Conservation (phyloP, 1,139 yeast genomes). For the Hyphopichia burtonii region DNA sequence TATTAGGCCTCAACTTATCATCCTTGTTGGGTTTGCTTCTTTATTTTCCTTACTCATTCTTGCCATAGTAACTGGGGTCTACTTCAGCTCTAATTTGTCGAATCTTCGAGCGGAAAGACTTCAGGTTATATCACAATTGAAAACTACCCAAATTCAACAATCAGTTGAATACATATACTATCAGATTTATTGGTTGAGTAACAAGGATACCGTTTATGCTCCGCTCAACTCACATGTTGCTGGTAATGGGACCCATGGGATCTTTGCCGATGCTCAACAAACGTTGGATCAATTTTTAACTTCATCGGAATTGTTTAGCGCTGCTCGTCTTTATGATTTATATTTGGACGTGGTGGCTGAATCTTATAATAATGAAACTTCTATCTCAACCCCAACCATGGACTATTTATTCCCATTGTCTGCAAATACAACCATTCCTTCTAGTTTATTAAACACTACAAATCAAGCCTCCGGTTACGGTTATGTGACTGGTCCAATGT, state of each 20-base stretch:
- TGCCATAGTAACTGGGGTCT: constrained; percentile 78
- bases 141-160: constrained; percentile 77
- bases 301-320: constrained; percentile 62
- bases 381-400: constrained; percentile 27
- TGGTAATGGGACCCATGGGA: constrained; percentile 57
- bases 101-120: constrained; percentile 67
- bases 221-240: constrained; percentile 67
- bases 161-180: constrained; percentile 61
- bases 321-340: constrained; percentile 67
- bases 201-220: constrained; percentile 56
- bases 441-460: constrained; percentile 14
- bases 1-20: constrained; percentile 70
- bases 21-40: constrained; percentile 76
- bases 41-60: constrained; percentile 71
- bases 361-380: constrained; percentile 28
- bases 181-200: constrained; percentile 69
- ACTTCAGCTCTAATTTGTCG: constrained; percentile 65
- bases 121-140: constrained; percentile 75
- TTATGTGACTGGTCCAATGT: constrained; percentile 61
- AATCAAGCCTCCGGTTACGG: constrained; percentile 23
- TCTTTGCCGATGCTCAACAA: constrained; percentile 41
- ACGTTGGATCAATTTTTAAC: constrained; percentile 59
- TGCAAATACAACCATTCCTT: constrained; percentile 45
- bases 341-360: constrained; percentile 37
- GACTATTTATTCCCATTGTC: constrained; percentile 55